Evolutionary conservation across 306 rosid genomes (phyloP).

Genomic region (Luffa acutangula): DNA sequence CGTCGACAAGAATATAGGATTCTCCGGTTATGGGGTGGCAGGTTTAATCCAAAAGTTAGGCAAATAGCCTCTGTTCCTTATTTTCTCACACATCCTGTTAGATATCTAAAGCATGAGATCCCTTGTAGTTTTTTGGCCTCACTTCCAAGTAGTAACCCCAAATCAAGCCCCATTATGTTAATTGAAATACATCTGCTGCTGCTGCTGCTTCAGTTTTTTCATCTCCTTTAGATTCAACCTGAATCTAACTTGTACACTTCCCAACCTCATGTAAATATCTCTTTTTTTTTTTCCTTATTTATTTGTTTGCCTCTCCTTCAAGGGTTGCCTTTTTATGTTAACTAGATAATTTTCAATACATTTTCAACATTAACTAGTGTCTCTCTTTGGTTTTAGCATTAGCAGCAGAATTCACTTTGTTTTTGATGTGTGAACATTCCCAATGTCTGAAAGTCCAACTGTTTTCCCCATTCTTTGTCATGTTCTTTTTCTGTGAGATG

Average conservation of each 20-base stretch:
- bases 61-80: neutral
- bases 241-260: constrained; percentile 2
- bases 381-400: neutral
- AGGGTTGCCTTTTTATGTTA: neutral
- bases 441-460: neutral
- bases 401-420: neutral
- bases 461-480: neutral
- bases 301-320: neutral
- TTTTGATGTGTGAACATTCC: neutral
- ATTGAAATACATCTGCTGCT: neutral
- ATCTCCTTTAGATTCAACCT: neutral
- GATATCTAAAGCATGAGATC: neutral
- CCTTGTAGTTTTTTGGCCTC: constrained; percentile 1
- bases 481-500: neutral
- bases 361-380: neutral
- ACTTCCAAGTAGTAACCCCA: neutral
- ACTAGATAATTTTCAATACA: neutral
- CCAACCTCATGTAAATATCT: constrained; percentile 3
- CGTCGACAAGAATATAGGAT: neutral
- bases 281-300: neutral
- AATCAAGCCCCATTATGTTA: neutral
- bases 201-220: neutral
- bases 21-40: neutral
- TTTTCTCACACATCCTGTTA: neutral
- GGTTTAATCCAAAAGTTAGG: neutral